Evolutionary conservation across 2,329 filamentous ascomycete genomes (phyloP), one percentile per base, ranked within the genome.

Genomic region (Botryotinia narcissicola): DNA sequence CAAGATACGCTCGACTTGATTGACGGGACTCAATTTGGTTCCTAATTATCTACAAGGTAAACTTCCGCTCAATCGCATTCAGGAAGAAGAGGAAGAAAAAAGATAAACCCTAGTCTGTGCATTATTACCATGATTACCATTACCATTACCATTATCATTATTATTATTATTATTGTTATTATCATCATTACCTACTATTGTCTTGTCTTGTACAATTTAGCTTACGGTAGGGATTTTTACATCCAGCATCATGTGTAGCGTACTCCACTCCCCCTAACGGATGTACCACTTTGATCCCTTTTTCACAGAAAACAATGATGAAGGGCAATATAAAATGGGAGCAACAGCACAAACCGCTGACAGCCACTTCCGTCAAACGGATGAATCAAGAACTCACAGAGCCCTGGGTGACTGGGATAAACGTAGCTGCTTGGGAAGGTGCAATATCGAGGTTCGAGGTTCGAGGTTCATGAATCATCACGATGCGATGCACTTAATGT

Each of bases 341-440:
- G 46, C 51, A 29, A 46, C 25, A 70, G 68, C 67, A 70, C 68
- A 70, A 70, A 62, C 42, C 29, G 35, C 42, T 20, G 57, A 51
- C 68, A 70, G 68, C 54, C 42, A 62, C 35, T 25, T 71, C 37
- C 42, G 35, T 29, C n/a, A 44, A 22, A 63, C 69, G 59, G 62
- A 71, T 64, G 35, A 71, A 22, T 37, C n/a, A 60, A 42, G 20
- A n/a, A n/a, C 48, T 37, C 25, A 37, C 37, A 29, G 48, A 59
- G 51, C 25, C 48, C 48, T 44, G 25, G 25, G 12, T 37, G 14
- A 29, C 42, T 40, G 32, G 69, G 57, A 62, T 71, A 22, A 32
- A 32, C 51, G 63, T n/a, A 48, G 35, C 60, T 44, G 20, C 37
- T 6, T 29, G n/a, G 22, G 51, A 29, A 54, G 51, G n/a, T 29